Evolutionary conservation across 1,284 basidiomycete genomes (phyloP), one percentile per base, ranked within the genome.

Genomic region (Melampsora americana): DNA sequence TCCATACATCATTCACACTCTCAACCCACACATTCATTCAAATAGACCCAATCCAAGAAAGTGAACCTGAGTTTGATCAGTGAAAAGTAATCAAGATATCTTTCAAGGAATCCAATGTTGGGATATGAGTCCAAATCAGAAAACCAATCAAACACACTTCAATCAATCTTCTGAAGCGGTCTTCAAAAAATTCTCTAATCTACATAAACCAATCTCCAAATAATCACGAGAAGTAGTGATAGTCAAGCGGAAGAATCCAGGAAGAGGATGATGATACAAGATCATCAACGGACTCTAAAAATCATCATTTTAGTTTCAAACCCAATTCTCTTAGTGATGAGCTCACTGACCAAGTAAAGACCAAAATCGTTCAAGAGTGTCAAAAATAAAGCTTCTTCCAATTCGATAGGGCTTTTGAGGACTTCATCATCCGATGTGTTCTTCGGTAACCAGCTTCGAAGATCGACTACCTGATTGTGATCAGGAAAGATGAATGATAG

Each of bases 201-300:
- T 72, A n/a, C n/a, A 11, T 39, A 72, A 42, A 16, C 70, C 70
- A 66, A 66, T 42, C 35, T 66, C 35, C 50, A 72, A 65, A 12
- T 35, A 61, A 26, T 64, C 62, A 32, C 42, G 26, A 48, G 70
- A 61, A 61, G 62, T 61, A 23, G 61, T 53, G 20, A 72, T 50
- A 5, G 70, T 72, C 5, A 72, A 65, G 16, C 70, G 61, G 26
- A 72, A 72, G n/a, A 72, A 72, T 12, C 70, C 70, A 9, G 70
- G 70, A 14, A 48, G 53, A n/a, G 70, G 70, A 65, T 72, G 53
- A 65, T 72, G 39, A 39, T 65, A 72, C 20, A 35, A 64, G 11
- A 62, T 32, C 26, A 50, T 72, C 46, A 60, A 26, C 23, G 70
- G n/a, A 61, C 61, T 60, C 61, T 64, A 32, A 23, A 11, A 62